Base-by-base conservation (phyloP, 108 stramenopile species). In the Stephanodiscus triporus region DNA sequence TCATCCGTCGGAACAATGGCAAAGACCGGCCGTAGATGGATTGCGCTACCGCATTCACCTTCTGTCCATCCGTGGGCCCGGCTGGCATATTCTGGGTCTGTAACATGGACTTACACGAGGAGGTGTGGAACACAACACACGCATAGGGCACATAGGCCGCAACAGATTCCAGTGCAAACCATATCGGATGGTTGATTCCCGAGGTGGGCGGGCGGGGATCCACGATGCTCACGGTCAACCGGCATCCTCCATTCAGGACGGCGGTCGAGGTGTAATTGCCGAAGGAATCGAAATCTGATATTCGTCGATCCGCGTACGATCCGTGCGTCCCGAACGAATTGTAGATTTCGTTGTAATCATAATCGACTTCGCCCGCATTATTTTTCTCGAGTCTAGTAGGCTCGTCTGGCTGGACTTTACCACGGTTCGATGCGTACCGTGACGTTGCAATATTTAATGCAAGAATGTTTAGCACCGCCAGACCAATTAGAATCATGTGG, bases 1-100 rank as follows among this genome's bases (percentile, higher is more conserved):
- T 51, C 51, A 51, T 51, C 23, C 51, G 51, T 51, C 51, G 51
- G 51, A 51, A 51, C 9, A 51, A 10, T 51, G 51, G 51, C 19
- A 51, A 8, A 23, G 51, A 51, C 9, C 19, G 7, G 8, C 20
- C 51, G 19, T 51, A 51, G 23, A 51, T 51, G 51, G 19, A 20
- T 10, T 51, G 5, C 20, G 51, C 51, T 24, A 22, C 51, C 51
- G 8, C 23, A 24, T 20, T 24, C 6, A 6, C 17, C 23, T 51
- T 24, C 51, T 51, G 51, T 24, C 23, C 19, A 6, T 51, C 9
- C 7, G 51, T 20, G 8, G 51, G 51, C 23, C 8, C 1, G 8
- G 1, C 9, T 20, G 6, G 23, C 20, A 23, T 24, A 51, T 51
- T 51, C 23, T 51, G 23, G 19, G 23, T 24, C 23, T 20, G 17